phyloP scores from a whole-genome alignment of 805 yeast genomes.

The Candida ulmi region DNA sequence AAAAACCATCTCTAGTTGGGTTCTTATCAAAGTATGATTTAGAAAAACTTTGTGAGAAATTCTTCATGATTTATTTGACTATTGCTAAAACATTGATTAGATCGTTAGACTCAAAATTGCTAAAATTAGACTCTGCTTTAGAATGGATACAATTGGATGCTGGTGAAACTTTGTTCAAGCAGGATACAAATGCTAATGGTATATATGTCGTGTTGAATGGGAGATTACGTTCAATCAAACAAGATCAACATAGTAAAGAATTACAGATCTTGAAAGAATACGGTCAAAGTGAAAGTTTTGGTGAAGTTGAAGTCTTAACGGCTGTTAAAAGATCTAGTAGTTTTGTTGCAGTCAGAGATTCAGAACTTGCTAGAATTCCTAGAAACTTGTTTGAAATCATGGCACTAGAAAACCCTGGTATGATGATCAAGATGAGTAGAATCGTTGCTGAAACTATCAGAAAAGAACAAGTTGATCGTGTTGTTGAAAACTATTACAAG shows the following conservation, averaged over 20 bases:
- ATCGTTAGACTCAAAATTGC: conserved; percentile 60
- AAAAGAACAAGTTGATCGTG: conserved; percentile 12
- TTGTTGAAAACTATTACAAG: conserved; percentile 8
- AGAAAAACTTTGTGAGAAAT: conserved; percentile 65
- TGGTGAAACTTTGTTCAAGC: conserved; percentile 71
- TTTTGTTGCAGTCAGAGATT: conserved; percentile 82
- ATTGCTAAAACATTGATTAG: conserved; percentile 69
- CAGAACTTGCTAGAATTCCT: conserved; percentile 92
- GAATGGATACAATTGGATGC: conserved; percentile 95
- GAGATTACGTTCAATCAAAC: conserved; percentile 56
- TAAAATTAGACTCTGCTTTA: conserved; percentile 81
- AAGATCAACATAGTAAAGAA: conserved; percentile 20
- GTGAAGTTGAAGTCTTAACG: conserved; percentile 91
- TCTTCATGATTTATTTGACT: conserved; percentile 68
- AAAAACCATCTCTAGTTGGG: conserved; percentile 58
- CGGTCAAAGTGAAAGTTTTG: conserved; percentile 93
- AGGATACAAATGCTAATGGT: conserved; percentile 86
- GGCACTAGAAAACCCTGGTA: conserved; percentile 79
- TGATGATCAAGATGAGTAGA: conserved; percentile 84
- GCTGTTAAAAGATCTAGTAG: conserved; percentile 65
- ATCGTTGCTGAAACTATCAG: conserved; percentile 64
- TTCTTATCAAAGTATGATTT: conserved; percentile 58
- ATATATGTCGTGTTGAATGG: conserved; percentile 88
- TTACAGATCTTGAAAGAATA: conserved; percentile 56
- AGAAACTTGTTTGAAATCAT: conserved; percentile 81